Percentiles rank a stretch among this genome's conserved stretches.
These are phyloP conservation scores for Eutypella sp. DNA, from an alignment of 2,329 filamentous ascomycete genomes.

Conservation along the genomic window DNA sequence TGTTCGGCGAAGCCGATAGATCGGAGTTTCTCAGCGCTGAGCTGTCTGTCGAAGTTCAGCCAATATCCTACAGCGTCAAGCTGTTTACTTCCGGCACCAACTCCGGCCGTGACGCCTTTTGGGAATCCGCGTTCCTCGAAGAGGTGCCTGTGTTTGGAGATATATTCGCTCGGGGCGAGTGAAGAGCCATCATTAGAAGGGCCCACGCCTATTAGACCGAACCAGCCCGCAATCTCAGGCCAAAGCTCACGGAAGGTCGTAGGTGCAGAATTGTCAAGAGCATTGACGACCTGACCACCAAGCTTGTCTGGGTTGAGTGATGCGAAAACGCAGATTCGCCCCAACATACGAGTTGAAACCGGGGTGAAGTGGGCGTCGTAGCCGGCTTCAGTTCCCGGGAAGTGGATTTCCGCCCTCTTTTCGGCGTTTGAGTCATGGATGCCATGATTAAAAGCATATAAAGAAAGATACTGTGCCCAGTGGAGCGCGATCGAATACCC, in stretches of 20 bases:
- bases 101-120: constrained; percentile 26
- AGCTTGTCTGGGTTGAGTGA: constrained; percentile 23
- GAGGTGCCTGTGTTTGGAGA: constrained; percentile 22
- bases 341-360: constrained; percentile 26
- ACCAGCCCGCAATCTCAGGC: constrained; percentile 27
- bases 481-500: constrained; percentile 32
- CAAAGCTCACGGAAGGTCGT: constrained; percentile 25
- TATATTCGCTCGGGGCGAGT: constrained; percentile 25
- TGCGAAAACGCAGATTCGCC: constrained; percentile 25
- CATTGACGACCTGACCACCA: constrained; percentile 27
- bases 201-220: constrained; percentile 24
- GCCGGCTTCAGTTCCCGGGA: constrained; percentile 23
- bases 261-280: constrained; percentile 24
- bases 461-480: constrained; percentile 35
- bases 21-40: constrained; percentile 36
- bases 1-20: constrained; percentile 35
- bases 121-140: constrained; percentile 21
- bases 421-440: background rate
- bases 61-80: constrained; percentile 40
- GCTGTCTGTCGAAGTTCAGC: constrained; percentile 43
- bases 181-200: constrained; percentile 8
- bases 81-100: constrained; percentile 32
- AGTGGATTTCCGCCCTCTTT: constrained; percentile 16
- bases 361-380: constrained; percentile 25
- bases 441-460: constrained; percentile 27